These are phyloP conservation scores for Aaosphaeria arxii DNA, from an alignment of 2,329 filamentous ascomycete species.

Conservation along the genomic window DNA sequence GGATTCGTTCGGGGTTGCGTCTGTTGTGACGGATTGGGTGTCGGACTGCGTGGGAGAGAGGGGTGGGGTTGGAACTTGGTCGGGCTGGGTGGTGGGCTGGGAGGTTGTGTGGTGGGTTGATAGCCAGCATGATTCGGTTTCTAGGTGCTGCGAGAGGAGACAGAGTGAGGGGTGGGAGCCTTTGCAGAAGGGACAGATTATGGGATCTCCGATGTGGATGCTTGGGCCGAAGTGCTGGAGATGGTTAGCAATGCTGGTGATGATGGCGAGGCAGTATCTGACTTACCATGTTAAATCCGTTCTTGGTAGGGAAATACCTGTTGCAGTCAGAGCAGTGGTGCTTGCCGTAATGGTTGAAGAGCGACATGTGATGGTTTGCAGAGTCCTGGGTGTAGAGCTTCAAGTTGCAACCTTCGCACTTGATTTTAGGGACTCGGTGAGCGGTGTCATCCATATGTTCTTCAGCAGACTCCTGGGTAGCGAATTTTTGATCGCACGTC, in stretches of 20 bases:
- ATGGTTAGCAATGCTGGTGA: no score
- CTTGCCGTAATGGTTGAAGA: slow-evolving; percentile 8
- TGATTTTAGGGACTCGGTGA: slow-evolving; percentile 1
- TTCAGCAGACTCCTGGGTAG: not conserved
- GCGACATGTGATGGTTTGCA: slow-evolving; percentile 5
- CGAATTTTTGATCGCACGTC: slow-evolving; percentile 2
- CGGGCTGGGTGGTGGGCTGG: slow-evolving; percentile 46
- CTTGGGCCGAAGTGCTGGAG: slow-evolving; percentile 52
- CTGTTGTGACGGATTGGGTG: slow-evolving; percentile 27
- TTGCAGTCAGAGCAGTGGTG: slow-evolving; percentile 13
- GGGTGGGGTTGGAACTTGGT: slow-evolving; percentile 12
- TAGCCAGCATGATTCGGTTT: slow-evolving; percentile 49
- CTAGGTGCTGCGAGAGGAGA: slow-evolving; percentile 55
- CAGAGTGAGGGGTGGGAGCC: slow-evolving; percentile 47
- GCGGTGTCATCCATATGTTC: slow-evolving; percentile 3
- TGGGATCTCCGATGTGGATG: slow-evolving; percentile 42
- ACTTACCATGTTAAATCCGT: slow-evolving; percentile 12
- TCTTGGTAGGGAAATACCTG: slow-evolving; percentile 17
- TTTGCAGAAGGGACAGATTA: slow-evolving; percentile 57
- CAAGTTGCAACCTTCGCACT: slow-evolving; percentile 3
- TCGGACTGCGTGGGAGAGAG: slow-evolving; percentile 1
- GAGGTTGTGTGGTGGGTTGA: slow-evolving; percentile 50
- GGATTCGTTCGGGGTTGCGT: slow-evolving; percentile 45
- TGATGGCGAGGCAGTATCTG: no score
- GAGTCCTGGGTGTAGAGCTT: slow-evolving; percentile 1